Base-by-base conservation (phyloP, 2,329 filamentous ascomycete species). In the Xylaria sp. region DNA sequence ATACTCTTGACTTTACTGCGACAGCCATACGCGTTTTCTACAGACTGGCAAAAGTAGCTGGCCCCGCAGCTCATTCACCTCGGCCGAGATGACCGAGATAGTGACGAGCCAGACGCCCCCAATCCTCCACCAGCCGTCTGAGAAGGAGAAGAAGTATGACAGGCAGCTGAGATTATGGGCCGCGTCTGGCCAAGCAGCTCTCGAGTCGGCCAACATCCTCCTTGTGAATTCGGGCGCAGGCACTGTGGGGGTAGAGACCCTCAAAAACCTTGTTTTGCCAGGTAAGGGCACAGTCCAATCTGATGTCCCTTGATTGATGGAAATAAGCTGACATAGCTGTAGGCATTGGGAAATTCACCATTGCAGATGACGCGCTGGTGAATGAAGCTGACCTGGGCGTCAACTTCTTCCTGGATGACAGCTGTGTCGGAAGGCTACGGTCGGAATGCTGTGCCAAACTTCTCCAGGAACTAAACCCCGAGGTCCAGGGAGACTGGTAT, bases 241-340 rank as follows among this genome's bases (percentile, higher is more conserved):
- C 8, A 90, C 92, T 2, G 90, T 92, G 29, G 94, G 92, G 13
- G 82, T 95, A 11, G 94, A 99, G 73, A 87, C 92, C 0, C 81
- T 99, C 57, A 99, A 99, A 80, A 99, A 99, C 69, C 84, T 99
- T n/a, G 90, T 99, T 2, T 78, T 99, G 7, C 94, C 94, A 52
- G 91, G 87, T 86, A 72, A 50, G 72, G 11, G 13, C 29, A 47
- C 8, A 21, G 9, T 17, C 17, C 2, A 29, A 18, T n/a, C 46
- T 4, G 34, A 18, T 17, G 11, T 3, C 16, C 5, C 29, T 13
- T 34, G 29, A 7, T 17, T 19, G 16, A 26, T 18, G 34, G 11
- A 18, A 22, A 8, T 40, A 39, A 46, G 49, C 67, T 71, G 50
- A 71, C 40, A 43, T 39, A 13, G 18, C n/a, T 37, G 26, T 43